Conservation (phyloP, 208 protist genomes). For the Leishmania gerbilli region DNA sequence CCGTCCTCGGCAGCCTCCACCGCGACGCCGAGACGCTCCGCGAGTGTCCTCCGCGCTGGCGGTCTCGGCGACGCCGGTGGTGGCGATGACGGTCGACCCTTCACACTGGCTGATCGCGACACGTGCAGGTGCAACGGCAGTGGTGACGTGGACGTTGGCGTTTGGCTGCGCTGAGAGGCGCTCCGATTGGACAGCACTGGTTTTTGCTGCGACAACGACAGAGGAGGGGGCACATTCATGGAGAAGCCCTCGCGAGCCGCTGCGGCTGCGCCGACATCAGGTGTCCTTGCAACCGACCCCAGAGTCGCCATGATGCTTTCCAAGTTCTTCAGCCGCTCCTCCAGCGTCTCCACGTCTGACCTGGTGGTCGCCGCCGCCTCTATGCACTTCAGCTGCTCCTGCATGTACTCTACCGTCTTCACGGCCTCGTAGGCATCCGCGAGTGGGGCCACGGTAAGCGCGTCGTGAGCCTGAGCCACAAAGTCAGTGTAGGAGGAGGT, state of each 20-base stretch:
- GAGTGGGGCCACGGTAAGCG: slow-evolving; percentile 28
- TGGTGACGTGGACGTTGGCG: neutral
- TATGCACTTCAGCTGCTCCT: slow-evolving; percentile 40
- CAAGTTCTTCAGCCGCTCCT: slow-evolving; percentile 28
- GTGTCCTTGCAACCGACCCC: neutral
- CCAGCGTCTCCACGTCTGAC: slow-evolving; percentile 32
- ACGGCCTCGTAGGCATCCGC: slow-evolving; percentile 31
- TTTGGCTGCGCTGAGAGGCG: neutral
- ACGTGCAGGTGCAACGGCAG: neutral
- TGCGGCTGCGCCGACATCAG: neutral
- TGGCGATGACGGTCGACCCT: neutral
- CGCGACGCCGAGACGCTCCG: slow-evolving; percentile 29
- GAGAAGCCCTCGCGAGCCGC: neutral
- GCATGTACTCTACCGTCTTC: slow-evolving; percentile 29
- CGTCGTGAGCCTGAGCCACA: slow-evolving; percentile 39
- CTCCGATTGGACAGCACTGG: neutral
- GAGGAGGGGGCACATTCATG: neutral
- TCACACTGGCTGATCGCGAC: neutral
- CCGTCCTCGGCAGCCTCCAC: slow-evolving; percentile 38
- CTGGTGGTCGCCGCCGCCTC: slow-evolving; percentile 28
- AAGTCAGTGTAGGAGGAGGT: slow-evolving; percentile 44
- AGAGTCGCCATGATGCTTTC: slow-evolving; percentile 19
- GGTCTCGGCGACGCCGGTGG: neutral
- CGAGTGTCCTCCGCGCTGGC: slow-evolving; percentile 3
- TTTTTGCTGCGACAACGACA: neutral